Conservation (phyloP, 2,329 filamentous ascomycete species). For the Colletotrichum orbiculare region DNA sequence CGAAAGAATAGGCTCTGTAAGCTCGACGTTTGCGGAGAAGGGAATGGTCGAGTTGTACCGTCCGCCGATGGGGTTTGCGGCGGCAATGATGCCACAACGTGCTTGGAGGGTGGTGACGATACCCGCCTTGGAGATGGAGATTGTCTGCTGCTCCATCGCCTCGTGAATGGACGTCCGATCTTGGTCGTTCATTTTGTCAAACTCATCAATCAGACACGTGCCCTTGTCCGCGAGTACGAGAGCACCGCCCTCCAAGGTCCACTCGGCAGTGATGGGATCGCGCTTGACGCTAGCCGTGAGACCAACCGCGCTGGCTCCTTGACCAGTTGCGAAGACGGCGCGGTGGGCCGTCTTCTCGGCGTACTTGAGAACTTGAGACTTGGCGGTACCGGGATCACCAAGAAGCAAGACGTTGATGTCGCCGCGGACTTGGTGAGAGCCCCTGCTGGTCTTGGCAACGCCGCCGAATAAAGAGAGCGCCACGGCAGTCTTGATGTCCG, state of each 20-base stretch:
- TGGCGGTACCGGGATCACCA: constrained; percentile 96
- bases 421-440: constrained; percentile 89
- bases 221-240: constrained; percentile 94
- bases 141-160: constrained; percentile 99
- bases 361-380: constrained; percentile 97
- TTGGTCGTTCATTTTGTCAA: constrained; percentile 99
- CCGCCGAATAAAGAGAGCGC: constrained; percentile 95
- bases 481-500: constrained; percentile 96
- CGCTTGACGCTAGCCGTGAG: constrained; percentile 95
- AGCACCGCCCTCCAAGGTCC: constrained; percentile 96
- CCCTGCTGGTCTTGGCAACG: constrained; percentile 90
- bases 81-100: constrained; percentile 94
- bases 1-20: constrained; percentile 96
- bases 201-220: constrained; percentile 97
- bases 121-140: constrained; percentile 98
- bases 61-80: constrained; percentile 94
- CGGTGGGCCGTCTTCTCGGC: constrained; percentile 97
- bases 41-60: constrained; percentile 97
- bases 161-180: constrained; percentile 98
- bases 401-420: constrained; percentile 98
- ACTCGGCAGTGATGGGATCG: constrained; percentile 94
- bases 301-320: constrained; percentile 97
- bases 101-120: constrained; percentile 98
- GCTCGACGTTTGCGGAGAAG: constrained; percentile 94
- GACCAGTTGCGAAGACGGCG: constrained; percentile 96